Percentiles rank a stretch among this genome's conserved stretches.
Conservation (phyloP, 108 stramenopile genomes). For the Schizochytrium sp. region DNA sequence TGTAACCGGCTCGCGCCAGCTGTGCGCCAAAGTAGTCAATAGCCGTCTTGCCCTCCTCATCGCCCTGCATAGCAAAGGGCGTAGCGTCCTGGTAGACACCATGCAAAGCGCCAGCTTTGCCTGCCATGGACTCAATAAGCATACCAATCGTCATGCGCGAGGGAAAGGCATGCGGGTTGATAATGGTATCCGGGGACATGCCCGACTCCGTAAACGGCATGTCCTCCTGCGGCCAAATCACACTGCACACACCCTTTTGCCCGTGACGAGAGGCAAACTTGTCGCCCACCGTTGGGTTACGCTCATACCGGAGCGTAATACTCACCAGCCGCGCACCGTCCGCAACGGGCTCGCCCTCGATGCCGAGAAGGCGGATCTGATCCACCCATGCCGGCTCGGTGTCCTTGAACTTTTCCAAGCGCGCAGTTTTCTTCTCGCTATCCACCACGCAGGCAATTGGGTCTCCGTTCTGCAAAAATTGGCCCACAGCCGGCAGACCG, state of each 20-base stretch:
- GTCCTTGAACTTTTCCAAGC: constrained; percentile 27
- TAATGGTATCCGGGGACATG: constrained; percentile 91
- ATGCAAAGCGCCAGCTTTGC: constrained; percentile 88
- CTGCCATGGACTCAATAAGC: constrained; percentile 99
- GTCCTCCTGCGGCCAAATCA: constrained; percentile 95
- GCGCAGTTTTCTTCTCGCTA: constrained; percentile 55
- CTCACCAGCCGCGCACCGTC: constrained; percentile 33
- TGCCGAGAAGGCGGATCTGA: constrained; percentile 20
- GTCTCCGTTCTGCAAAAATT: constrained; percentile 71
- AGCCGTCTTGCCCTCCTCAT: constrained; percentile 65
- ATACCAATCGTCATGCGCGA: constrained; percentile 99
- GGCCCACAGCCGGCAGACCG: constrained; percentile 81
- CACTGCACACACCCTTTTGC: constrained; percentile 94
- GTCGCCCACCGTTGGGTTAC: constrained; percentile 96
- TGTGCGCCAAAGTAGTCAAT: constrained; percentile 98
- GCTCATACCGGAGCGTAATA: constrained; percentile 80
- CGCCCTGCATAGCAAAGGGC: constrained; percentile 92
- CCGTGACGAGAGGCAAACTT: constrained; percentile 98
- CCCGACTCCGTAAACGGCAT: constrained; percentile 98
- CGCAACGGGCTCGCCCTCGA: not conserved
- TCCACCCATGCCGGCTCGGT: constrained; percentile 19
- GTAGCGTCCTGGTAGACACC: constrained; percentile 91
- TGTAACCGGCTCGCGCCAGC: constrained; percentile 87
- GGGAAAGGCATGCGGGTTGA: constrained; percentile 96
- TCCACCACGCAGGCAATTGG: constrained; percentile 82